phyloP scores from a whole-genome alignment of 1,139 yeast genomes.

The Candida pseudoviswanathii region DNA sequence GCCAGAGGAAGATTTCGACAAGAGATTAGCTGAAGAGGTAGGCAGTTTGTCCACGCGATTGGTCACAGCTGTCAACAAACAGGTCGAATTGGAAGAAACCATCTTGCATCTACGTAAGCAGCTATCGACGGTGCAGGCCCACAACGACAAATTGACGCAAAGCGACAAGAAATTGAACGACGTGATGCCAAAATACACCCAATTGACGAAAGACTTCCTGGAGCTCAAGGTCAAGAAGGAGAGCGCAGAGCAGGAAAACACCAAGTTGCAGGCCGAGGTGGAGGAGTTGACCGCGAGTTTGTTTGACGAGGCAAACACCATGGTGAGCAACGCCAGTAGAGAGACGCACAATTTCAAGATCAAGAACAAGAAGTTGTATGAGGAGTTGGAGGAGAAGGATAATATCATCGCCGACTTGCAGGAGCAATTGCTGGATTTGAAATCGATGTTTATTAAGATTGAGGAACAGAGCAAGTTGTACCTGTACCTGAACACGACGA shows the following conservation, averaged over 20 bases:
- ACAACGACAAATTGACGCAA: conserved; percentile 20
- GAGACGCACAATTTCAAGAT: conserved; percentile 56
- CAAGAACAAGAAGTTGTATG: conserved; percentile 58
- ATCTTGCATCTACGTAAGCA: conserved; percentile 37
- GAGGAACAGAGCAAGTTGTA: conserved; percentile 31
- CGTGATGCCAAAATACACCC: conserved; percentile 29
- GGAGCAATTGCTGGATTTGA: conserved; percentile 70
- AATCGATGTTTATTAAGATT: conserved; percentile 47
- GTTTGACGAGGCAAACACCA: conserved; percentile 77
- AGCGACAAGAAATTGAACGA: conserved; percentile 31
- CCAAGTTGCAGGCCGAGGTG: conserved; percentile 64
- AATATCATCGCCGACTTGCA: conserved; percentile 64
- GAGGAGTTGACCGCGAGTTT: conserved; percentile 76
- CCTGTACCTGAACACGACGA: conserved; percentile 9
- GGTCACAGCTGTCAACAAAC: conserved; percentile 62
- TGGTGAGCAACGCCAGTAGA: conserved; percentile 73
- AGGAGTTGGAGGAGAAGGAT: conserved; percentile 74
- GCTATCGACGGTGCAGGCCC: conserved; percentile 25
- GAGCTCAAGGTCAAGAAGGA: conserved; percentile 31
- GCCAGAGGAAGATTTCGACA: conserved; percentile 21
- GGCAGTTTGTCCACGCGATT: conserved; percentile 59
- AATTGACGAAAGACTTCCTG: conserved; percentile 36
- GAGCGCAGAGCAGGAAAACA: conserved; percentile 59
- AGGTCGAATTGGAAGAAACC: conserved; percentile 53
- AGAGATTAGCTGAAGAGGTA: conserved; percentile 55